A percentile compares a stretch with the other conserved stretches of the same genome.
phyloP scores from a whole-genome alignment of 176 grass and related monocot genomes.

The Cenchrus purpureus region DNA sequence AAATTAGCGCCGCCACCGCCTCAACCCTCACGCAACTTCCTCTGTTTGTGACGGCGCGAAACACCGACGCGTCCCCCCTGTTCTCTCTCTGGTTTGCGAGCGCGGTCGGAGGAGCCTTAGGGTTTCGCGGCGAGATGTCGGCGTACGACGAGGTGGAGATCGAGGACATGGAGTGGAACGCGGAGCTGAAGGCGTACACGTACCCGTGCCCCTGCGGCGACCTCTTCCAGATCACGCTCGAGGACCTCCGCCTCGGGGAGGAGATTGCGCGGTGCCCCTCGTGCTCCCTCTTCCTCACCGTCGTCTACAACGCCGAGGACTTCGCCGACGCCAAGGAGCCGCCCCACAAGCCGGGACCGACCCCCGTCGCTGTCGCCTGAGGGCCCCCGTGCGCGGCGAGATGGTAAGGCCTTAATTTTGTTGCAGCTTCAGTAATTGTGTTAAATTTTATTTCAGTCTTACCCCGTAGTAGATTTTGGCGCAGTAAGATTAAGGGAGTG shows the following conservation, averaged over 20 bases:
- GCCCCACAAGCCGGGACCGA: conserved; percentile 48
- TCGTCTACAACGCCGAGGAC: conserved; percentile 94
- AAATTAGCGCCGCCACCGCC: neutral
- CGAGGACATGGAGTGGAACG: conserved; percentile 99
- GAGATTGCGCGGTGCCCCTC: conserved; percentile 94
- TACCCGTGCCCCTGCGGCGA: conserved; percentile 98
- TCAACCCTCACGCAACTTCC: neutral
- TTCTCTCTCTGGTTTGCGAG: neutral
- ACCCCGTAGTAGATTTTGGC: neutral
- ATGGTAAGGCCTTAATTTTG: conserved; percentile 21
- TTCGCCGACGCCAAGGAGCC: conserved; percentile 70
- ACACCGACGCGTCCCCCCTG: neutral
- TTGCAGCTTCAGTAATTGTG: neutral
- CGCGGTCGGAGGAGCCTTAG: conserved; percentile 28
- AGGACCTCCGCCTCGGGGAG: conserved; percentile 89
- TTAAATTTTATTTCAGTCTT: conserved; percentile 33
- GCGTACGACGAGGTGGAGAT: conserved; percentile 99
- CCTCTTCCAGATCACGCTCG: conserved; percentile 90
- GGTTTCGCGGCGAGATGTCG: conserved; percentile 60
- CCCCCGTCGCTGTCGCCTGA: conserved; percentile 74
- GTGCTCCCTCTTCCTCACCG: conserved; percentile 94
- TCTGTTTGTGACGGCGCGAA: conserved; percentile 29
- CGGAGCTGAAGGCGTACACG: conserved; percentile 78
- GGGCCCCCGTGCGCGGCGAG: neutral
- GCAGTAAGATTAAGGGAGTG: neutral